Conservation (phyloP, 2,329 filamentous ascomycete genomes). For the Fusarium globosum region DNA sequence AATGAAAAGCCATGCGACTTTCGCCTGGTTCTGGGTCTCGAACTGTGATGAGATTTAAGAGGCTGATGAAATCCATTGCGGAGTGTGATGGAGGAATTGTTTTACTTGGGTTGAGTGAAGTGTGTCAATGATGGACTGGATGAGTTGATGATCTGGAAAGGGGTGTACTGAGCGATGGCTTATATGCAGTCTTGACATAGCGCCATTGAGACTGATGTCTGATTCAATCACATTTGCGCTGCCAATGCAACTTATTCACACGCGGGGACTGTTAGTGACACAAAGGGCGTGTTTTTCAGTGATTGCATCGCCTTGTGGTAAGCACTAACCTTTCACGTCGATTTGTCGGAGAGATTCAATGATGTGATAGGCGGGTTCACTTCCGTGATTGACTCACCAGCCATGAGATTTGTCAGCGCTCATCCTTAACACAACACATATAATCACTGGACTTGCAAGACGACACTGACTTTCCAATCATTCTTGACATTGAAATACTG, state of each 20-base stretch:
- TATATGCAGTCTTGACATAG: neutral
- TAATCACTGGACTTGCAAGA: neutral
- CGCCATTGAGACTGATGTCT: neutral
- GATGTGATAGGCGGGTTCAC: neutral
- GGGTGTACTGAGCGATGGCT: fast-evolving
- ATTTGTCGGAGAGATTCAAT: neutral
- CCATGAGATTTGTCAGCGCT: neutral
- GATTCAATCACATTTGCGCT: neutral
- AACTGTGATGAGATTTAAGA: too few relatives aligned
- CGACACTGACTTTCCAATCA: fast-evolving
- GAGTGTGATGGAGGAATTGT: neutral
- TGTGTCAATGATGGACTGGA: too few relatives aligned
- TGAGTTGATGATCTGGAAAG: too few relatives aligned
- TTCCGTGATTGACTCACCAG: neutral
- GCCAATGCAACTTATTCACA: neutral
- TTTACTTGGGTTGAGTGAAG: neutral
- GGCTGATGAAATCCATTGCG: neutral
- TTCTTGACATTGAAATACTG: neutral
- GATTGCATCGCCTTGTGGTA: fast-evolving
- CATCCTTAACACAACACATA: neutral
- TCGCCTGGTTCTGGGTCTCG: neutral
- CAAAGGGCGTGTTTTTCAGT: neutral
- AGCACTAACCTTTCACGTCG: neutral
- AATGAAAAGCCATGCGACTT: neutral
- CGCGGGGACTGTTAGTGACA: neutral